Percentiles rank a stretch among this genome's conserved stretches.
These are phyloP conservation scores for Fermentozyma sake DNA, from an alignment of 1,139 yeast species.

Conservation along the genomic window DNA sequence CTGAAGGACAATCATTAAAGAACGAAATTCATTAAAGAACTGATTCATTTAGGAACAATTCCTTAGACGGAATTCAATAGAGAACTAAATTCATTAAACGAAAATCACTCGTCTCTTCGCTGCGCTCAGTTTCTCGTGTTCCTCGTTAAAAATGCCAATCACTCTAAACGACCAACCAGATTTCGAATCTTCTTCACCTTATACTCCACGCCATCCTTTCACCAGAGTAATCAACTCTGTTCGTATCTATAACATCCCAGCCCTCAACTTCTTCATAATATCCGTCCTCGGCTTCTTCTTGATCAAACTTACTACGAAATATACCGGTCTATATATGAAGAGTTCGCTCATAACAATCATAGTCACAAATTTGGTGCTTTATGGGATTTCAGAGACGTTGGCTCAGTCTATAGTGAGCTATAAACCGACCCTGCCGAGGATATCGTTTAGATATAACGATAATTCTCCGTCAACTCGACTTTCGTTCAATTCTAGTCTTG, in stretches of 20 bases:
- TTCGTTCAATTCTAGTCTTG: conserved; percentile 3
- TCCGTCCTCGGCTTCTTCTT: conserved; percentile 45
- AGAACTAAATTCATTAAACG: too few species aligned
- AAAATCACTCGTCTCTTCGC: too few species aligned
- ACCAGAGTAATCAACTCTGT: conserved; percentile 29
- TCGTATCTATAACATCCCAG: conserved; percentile 42
- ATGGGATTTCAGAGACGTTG: conserved; percentile 83
- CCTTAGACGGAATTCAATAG: too few species aligned
- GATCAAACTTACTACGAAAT: conserved; percentile 49
- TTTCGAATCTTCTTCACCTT: too few species aligned
- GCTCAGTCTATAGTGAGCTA: conserved; percentile 68
- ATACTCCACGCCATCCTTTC: too few species aligned
- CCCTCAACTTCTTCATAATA: conserved; percentile 52
- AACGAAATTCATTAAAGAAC: too few species aligned
- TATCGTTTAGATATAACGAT: conserved; percentile 19
- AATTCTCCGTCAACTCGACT: conserved; percentile 4
- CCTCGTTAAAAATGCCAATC: too few species aligned
- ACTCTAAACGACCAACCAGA: too few species aligned
- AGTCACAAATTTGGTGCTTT: conserved; percentile 75
- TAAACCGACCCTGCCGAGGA: conserved; percentile 17
- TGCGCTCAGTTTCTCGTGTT: too few species aligned
- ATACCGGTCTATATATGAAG: conserved; percentile 59
- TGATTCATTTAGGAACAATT: too few species aligned
- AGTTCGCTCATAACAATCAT: conserved; percentile 74
- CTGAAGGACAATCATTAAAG: too few species aligned